Percentiles rank a stretch among this genome's conserved stretches.
Evolutionary conservation across 2,329 filamentous ascomycete genomes (phyloP).

Genomic region (Clonostachys byssicola): DNA sequence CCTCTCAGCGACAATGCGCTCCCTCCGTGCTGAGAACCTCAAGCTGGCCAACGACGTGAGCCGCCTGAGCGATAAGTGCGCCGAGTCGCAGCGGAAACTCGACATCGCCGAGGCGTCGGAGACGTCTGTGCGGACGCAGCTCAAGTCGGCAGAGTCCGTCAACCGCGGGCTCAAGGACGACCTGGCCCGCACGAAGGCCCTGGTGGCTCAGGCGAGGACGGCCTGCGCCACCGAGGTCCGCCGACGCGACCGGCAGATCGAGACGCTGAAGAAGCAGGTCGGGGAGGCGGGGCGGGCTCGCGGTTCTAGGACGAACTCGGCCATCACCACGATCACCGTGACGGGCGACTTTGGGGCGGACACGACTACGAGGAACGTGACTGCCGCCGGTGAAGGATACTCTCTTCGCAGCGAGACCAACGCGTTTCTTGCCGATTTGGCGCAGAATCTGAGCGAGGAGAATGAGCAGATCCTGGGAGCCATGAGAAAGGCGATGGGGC

Average conservation of each 20-base stretch:
- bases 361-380: constrained; percentile 31
- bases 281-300: constrained; percentile 63
- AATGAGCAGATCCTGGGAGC: constrained; percentile 79
- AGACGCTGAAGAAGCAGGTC: constrained; percentile 83
- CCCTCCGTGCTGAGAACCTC: constrained; percentile 69
- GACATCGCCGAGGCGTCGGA: constrained; percentile 66
- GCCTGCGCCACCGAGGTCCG: constrained; percentile 89
- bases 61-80: constrained; percentile 47
- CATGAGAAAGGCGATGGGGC: constrained; percentile 66
- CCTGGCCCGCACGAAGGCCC: constrained; percentile 70
- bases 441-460: constrained; percentile 81
- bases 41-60: constrained; percentile 68
- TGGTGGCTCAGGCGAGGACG: constrained; percentile 77
- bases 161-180: constrained; percentile 81
- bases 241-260: constrained; percentile 84
- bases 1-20: constrained; percentile 73
- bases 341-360: constrained; percentile 46
- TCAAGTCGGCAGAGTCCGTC: constrained; percentile 70
- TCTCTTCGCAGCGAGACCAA: constrained; percentile 84
- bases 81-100: constrained; percentile 50
- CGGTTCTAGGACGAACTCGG: constrained; percentile 49
- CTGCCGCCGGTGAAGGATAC: constrained; percentile 42
- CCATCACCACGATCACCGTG: constrained; percentile 53
- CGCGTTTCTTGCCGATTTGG: constrained; percentile 81
- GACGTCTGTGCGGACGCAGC: constrained; percentile 61